Evolutionary conservation across 129 eudicot species (phyloP), one percentile per base, ranked within the genome.

Genomic region (Glebionis coronaria): DNA sequence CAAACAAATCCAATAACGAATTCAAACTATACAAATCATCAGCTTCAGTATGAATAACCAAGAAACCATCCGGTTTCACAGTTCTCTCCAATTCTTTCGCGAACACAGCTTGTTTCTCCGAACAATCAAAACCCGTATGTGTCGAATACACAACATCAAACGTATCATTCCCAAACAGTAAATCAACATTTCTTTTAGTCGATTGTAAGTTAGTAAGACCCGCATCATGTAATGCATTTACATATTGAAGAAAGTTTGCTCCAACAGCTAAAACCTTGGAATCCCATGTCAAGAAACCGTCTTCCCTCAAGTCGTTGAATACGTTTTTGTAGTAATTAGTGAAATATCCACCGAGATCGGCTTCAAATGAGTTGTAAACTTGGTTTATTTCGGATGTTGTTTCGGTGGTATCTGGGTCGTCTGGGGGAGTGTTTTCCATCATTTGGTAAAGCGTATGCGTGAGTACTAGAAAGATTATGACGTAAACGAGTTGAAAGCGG

Each of bases 1-100:
- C 59, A 46, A 83, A 84, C 53, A 86, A 67, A 69, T 76, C 74
- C 20, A 90, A 76, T 35, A 88, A 76, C 1, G 96, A 89, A 65
- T 83, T 70, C 12, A 85, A 53, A 57, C 88, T 85, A 44, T 85
- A 89, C 0, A 71, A 25, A 28, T 83, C 96, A 9, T 73, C 74
- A 2, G 87, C 44, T n/a, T 35, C 70, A 0, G 90, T 83, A 27
- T 89, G 96, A 12, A 89, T 60, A 4, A 83, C 73, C 19, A 89
- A 65, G 47, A 56, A 85, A 0, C 90, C 90, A 10, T 74, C 88
- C 0, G 81, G 79, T 58, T 78, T 85, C 18, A 89, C 61, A 0
- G 84, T 83, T 56, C 96, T 61, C 3, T 63, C 54, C 8, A 82
- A 72, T 40, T 88, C 96, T 15, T 70, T 62, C 4, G 87, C 73